Percentiles rank a stretch among this genome's conserved stretches.
phyloP scores from a whole-genome alignment of 225 moss, liverwort and hornwort species.

The Physcomitrium patens region DNA sequence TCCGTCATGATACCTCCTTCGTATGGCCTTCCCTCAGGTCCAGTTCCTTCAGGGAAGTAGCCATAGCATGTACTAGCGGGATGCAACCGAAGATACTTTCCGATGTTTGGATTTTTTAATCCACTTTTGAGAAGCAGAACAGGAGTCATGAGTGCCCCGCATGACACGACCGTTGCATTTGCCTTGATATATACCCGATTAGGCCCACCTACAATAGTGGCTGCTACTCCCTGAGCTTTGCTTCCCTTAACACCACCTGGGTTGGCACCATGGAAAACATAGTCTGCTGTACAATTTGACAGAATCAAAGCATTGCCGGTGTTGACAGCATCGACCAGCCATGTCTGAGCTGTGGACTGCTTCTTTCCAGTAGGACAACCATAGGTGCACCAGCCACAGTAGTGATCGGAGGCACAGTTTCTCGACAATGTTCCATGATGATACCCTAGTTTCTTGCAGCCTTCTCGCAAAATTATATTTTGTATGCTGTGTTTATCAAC shows the following conservation, averaged over 20 bases:
- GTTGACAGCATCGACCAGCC: constrained; percentile 80
- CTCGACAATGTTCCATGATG: constrained; percentile 48
- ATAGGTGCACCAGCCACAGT: constrained; percentile 84
- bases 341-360: constrained; percentile 74
- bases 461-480: constrained; percentile 59
- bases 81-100: constrained; percentile 72
- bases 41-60: constrained; percentile 66
- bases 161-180: constrained; percentile 63
- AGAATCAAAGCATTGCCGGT: constrained; percentile 60
- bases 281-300: constrained; percentile 54
- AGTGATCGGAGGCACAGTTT: constrained; percentile 57
- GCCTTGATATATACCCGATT: constrained; percentile 63
- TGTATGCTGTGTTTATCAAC: constrained; percentile 61
- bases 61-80: constrained; percentile 56
- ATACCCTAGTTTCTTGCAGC: constrained; percentile 61
- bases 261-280: constrained; percentile 47
- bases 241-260: constrained; percentile 36
- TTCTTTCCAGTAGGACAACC: constrained; percentile 78
- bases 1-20: constrained; percentile 82
- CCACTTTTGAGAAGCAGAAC: constrained; percentile 73
- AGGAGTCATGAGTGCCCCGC: constrained; percentile 79
- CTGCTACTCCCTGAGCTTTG: constrained; percentile 66
- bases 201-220: constrained; percentile 30
- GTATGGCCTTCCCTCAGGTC: constrained; percentile 54
- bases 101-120: constrained; percentile 68